Percentiles rank a stretch among this genome's conserved stretches.
Evolutionary conservation across 768 basidiomycete species (phyloP).

Genomic region (Chlorophyllum brunneum): DNA sequence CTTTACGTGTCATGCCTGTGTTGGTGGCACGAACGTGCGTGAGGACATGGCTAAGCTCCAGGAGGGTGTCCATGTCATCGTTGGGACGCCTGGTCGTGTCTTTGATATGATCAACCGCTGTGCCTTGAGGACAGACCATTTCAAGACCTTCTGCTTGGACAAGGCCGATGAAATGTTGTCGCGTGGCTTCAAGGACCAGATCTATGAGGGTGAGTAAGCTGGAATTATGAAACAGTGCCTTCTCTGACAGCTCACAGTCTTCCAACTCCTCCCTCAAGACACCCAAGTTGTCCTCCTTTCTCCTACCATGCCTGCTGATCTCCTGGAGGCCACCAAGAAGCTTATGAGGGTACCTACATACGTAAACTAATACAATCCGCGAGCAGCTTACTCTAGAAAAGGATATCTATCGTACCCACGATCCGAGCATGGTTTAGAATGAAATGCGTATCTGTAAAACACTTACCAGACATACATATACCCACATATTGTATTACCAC

Average conservation of each 20-base stretch:
- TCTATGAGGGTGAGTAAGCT: conserved; percentile 65
- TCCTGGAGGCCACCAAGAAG: conserved; percentile 97
- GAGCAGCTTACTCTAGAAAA: too few species aligned
- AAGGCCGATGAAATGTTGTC: conserved; percentile 99
- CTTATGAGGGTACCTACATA: too few species aligned
- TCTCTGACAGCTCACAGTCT: conserved; percentile 44
- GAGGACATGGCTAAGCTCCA: conserved; percentile 98
- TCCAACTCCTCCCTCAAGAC: conserved; percentile 94
- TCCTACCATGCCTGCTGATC: conserved; percentile 96
- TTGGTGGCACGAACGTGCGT: conserved; percentile 95
- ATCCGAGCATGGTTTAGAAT: too few species aligned
- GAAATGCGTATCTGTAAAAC: too few species aligned
- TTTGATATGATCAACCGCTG: conserved; percentile 97
- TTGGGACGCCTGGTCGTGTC: conserved; percentile 95
- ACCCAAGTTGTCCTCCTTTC: conserved; percentile 97
- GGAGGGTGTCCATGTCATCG: conserved; percentile 86
- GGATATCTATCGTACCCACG: too few species aligned
- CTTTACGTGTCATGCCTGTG: conserved; percentile 95
- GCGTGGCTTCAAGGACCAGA: conserved; percentile 98
- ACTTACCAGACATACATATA: too few species aligned
- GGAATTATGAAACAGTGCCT: not conserved
- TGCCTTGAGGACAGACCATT: conserved; percentile 79
- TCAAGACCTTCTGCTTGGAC: conserved; percentile 96
- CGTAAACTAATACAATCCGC: too few species aligned
- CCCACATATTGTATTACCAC: too few species aligned